Base-by-base conservation (phyloP, 352 stramenopile genomes). In the Pythium dissimile region DNA sequence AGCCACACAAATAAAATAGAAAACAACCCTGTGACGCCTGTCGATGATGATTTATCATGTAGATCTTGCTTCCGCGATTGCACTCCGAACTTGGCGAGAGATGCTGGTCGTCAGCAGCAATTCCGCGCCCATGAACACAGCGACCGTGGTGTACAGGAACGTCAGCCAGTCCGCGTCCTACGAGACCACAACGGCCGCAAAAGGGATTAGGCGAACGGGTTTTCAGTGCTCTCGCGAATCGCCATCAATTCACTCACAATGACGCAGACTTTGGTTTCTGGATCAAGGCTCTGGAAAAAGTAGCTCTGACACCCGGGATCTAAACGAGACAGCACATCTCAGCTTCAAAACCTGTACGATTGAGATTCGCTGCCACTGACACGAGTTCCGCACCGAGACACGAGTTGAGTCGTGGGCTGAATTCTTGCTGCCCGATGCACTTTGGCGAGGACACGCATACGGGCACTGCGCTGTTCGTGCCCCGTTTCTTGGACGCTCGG, bases 261-360 rank as follows among this genome's bases (percentile, higher is more conserved):
- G 24, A 70, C 57, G 32, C 80, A 89, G 18, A 59, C 43, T 54
- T 83, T 86, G 12, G 67, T 68, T 0, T 51, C 34, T 1, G 64
- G 42, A 30, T 89, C 67, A 10, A 89, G 57, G 6, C 34, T 67
- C 53, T 89, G 72, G 46, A 88, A 89, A 59, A 82, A 88, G 53
- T 81, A 86, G n/a, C 59, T 52, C 11, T 73, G 71, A 43, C 80
- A 90, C 13, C 80, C 68, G 2, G 80, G 80, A 38, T 88, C 79
- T 89, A 58, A 18, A 32, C 20, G 7, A 32, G 2, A 46, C 16
- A 5, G 12, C 26, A 28, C 39, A 46, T 6, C 7, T 47, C 30
- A 44, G 11, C 16, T 13, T 43, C 39, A 18, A 16, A 23, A 8
- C 41, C n/a, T n/a, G n/a, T n/a, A n/a, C n/a, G n/a, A n/a, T 30